phyloP scores from a whole-genome alignment of 164 flowering plant species.

The Chimonanthus salicifolius region DNA sequence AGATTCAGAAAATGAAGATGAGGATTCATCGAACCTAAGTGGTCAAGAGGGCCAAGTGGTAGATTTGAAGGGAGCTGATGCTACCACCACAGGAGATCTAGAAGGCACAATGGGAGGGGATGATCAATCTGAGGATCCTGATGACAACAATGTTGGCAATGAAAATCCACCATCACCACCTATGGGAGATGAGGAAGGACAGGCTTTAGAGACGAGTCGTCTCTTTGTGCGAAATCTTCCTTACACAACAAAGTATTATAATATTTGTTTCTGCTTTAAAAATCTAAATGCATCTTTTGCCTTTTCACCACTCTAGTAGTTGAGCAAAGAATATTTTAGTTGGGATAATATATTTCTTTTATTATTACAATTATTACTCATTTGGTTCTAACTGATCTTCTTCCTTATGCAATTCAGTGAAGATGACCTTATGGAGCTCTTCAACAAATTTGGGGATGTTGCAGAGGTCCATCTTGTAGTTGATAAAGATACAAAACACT shows the following conservation, averaged over 20 bases:
- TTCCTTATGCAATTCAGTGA: conserved; percentile 45
- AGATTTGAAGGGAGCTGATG: conserved; percentile 8
- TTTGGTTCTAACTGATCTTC: conserved; percentile 5
- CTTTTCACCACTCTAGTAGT: not conserved
- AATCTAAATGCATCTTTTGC: not conserved
- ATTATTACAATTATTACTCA: not conserved
- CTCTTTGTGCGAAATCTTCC: conserved; percentile 93
- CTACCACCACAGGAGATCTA: conserved; percentile 9
- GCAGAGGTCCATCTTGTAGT: conserved; percentile 78
- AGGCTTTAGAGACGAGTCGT: conserved; percentile 53
- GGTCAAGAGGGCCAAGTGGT: conserved; percentile 8
- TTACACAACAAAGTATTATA: conserved; percentile 70
- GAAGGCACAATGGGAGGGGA: conserved; percentile 21
- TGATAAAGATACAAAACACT: conserved; percentile 77
- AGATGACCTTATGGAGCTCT: conserved; percentile 78
- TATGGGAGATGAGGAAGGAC: conserved; percentile 27
- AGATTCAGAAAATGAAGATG: conserved; percentile 59
- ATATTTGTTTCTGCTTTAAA: not conserved
- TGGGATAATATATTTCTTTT: not conserved
- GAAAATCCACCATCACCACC: conserved; percentile 20
- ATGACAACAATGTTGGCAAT: conserved; percentile 19
- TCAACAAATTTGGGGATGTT: conserved; percentile 58
- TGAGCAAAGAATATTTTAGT: not conserved
- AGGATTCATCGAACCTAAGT: conserved; percentile 13
- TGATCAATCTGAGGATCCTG: conserved; percentile 17